These are phyloP conservation scores for Globisporangium nagaii DNA, from an alignment of 352 stramenopile genomes.

Conservation along the genomic window DNA sequence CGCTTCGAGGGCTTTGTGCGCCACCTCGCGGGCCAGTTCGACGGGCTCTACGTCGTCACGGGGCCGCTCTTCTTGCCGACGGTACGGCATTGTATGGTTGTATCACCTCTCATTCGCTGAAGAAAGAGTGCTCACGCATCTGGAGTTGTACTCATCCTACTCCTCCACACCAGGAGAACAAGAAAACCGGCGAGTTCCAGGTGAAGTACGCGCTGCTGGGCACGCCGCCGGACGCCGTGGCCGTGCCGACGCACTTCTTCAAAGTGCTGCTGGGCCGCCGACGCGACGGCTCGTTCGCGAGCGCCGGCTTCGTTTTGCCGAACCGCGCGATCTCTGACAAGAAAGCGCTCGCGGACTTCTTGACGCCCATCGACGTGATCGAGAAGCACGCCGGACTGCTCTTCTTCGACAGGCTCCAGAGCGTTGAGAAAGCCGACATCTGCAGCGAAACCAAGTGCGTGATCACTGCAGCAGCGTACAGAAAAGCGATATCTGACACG, in stretches of 20 bases:
- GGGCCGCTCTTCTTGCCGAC: constrained; percentile 91
- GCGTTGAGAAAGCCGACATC: constrained; percentile 43
- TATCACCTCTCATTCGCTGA: background rate
- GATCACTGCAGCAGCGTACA: constrained; percentile 39
- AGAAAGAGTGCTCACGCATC: too few relatives aligned
- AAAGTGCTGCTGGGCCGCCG: constrained; percentile 88
- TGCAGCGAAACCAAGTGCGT: constrained; percentile 66
- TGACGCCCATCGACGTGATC: constrained; percentile 88
- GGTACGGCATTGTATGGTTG: constrained; percentile 16
- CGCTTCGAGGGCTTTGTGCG: constrained; percentile 84
- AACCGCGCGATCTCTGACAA: constrained; percentile 83
- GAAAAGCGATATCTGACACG: constrained; percentile 21
- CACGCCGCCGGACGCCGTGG: constrained; percentile 78
- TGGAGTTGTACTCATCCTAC: too few relatives aligned
- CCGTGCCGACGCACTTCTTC: constrained; percentile 96
- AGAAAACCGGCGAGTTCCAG: constrained; percentile 53
- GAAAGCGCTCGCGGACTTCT: constrained; percentile 78
- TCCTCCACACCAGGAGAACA: constrained; percentile 44
- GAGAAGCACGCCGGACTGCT: constrained; percentile 90
- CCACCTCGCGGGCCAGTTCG: constrained; percentile 70
- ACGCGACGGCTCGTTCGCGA: constrained; percentile 56
- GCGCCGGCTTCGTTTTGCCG: constrained; percentile 91
- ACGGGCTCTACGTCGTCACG: constrained; percentile 88
- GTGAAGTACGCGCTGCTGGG: constrained; percentile 80
- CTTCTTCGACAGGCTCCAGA: constrained; percentile 89